Evolutionary conservation across 345 rosid species (phyloP), one percentile per base, ranked within the genome.

Genomic region (Sisymbrium altissimum): DNA sequence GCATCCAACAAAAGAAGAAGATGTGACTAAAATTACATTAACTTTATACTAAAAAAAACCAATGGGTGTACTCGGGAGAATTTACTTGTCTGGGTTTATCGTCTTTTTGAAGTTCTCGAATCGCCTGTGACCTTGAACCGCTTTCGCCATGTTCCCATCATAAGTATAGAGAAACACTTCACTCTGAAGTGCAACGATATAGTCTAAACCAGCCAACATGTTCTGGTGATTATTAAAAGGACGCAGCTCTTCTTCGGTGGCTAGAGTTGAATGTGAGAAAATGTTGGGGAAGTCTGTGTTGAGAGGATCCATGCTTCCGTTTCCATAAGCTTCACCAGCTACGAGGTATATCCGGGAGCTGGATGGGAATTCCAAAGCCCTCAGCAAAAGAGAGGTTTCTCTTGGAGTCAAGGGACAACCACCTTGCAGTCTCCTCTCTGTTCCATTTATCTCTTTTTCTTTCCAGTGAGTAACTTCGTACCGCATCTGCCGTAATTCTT

Each of bases 141-240:
- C 97, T 87, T 94, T 94, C 18, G 98, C 98, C 98, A 94, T 91
- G 78, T 94, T 94, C 68, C 98, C 97, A 23, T 94, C 92, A 35
- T 91, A 94, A 1, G 98, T 94, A 66, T 89, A 89, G 58, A 91
- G 83, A 83, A 95, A 89, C 12, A 83, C 93, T 35, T 85, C 96
- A 70, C 99, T 92, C 63, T 92, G 83, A 78, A 92, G 88, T 35
- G 99, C 99, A 61, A 95, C 91, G 18, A 84, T 80, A 58, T 95
- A 89, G 78, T 95, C 99, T 66, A 93, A 78, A 65, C 97, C 96
- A 50, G 96, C 98, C 77, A 94, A 75, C 98, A 91, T 91, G 73
- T 94, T 94, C 80, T 87, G 97, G 80, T 94, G 97, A 77, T 83
- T 83, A 80, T 54, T 81, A 76, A 91, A 89, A 59, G 97, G 91